Percentiles rank a stretch among this genome's conserved stretches.
Conservation (phyloP, 2,329 filamentous ascomycete species). For the Monosporascus cannonballus region DNA sequence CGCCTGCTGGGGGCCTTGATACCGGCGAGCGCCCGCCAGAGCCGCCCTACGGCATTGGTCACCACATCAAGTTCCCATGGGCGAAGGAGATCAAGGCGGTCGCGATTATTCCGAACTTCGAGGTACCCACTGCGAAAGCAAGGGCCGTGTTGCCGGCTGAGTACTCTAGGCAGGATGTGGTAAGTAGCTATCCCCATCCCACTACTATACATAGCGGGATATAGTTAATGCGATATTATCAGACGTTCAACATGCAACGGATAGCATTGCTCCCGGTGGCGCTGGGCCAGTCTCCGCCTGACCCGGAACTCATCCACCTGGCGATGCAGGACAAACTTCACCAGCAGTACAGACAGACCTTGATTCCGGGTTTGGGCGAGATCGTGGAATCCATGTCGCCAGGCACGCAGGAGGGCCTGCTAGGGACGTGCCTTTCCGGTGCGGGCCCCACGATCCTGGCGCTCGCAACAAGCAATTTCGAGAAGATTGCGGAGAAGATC, state of each 20-base stretch:
- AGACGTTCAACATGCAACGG: constrained; percentile 88
- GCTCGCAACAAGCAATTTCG: constrained; percentile 84
- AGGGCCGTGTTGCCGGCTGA: constrained; percentile 74
- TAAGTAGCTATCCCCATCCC: constrained; percentile 34
- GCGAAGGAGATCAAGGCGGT: constrained; percentile 93
- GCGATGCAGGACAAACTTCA: constrained; percentile 99
- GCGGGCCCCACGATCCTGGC: constrained; percentile 94
- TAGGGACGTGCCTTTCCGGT: constrained; percentile 91
- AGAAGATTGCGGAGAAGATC: constrained; percentile 75
- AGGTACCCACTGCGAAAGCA: constrained; percentile 89
- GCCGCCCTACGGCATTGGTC: constrained; percentile 87
- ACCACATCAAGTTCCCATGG: constrained; percentile 95
- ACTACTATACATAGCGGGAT: constrained; percentile 9
- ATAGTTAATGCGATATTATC: neutral
- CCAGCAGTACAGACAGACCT: constrained; percentile 85
- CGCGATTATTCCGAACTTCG: constrained; percentile 92
- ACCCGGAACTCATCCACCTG: constrained; percentile 89
- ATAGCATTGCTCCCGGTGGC: constrained; percentile 87
- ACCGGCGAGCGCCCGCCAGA: constrained; percentile 81
- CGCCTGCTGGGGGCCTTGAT: constrained; percentile 84
- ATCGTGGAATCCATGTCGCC: constrained; percentile 91
- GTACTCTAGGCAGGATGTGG: constrained; percentile 78
- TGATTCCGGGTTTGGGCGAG: constrained; percentile 87
- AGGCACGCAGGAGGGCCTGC: constrained; percentile 74
- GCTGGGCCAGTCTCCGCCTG: constrained; percentile 81